Evolutionary conservation across 2,329 filamentous ascomycete genomes (phyloP), one percentile per base, ranked within the genome.

Genomic region (Helotiales sp.): DNA sequence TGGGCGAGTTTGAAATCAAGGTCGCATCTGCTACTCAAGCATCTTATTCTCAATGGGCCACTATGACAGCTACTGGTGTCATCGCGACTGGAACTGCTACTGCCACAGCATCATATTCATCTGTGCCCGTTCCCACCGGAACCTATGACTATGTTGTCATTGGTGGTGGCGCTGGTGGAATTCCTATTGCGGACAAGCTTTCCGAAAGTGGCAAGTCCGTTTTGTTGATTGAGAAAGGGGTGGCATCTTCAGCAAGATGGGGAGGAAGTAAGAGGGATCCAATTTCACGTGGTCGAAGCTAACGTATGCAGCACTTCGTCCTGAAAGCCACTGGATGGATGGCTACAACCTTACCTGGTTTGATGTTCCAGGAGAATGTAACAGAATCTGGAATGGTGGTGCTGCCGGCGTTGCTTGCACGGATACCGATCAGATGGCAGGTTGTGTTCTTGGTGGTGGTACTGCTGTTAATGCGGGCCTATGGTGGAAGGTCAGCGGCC

Each of bases 371-470:
- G 85, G 86, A 54, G 81, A 90, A 58, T 88, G 85, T 71, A 90
- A 89, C 70, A 77, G 89, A 72, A 88, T 90, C 44, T 71, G 69
- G 69, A 65, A 70, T 54, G 68, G 67, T 36, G 69, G 67, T 53
- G 65, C 66, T 27, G 58, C 54, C 24, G 67, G 66, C 27, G 84
- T 89, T 64, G 81, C 83, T 33, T 90, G 88, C 72, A 80, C 79
- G 1, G 87, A 90, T 69, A 85, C 83, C n/a, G 86, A 87, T 61
- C 84, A 87, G 66, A 89, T 89, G 85, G 85, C 86, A 12, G 88
- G 86, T 13, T 90, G 88, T 61, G 78, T 90, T 42, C 79, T 90
- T 2, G 88, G 88, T 49, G 88, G 87, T 55, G 68, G 69, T 33
- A 69, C 69, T 19, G 69, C 69, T 7, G 62, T 89, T 67, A 90